A percentile compares a stretch with the other conserved stretches of the same genome.
Evolutionary conservation across 2,329 filamentous ascomycete genomes (phyloP).

Genomic region (Rhynchosporium secalis): DNA sequence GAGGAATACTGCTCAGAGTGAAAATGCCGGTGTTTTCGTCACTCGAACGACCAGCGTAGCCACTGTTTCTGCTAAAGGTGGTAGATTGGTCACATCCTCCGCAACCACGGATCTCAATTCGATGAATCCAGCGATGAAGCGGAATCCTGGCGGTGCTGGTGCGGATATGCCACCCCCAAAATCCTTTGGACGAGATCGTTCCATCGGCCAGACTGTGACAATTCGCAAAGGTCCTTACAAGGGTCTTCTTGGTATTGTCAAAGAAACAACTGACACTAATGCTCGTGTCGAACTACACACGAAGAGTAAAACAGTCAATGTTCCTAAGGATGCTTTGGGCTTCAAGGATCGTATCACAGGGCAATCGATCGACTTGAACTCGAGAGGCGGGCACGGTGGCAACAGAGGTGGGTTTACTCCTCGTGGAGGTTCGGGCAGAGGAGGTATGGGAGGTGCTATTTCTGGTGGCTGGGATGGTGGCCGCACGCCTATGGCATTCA

Average conservation of each 20-base stretch:
- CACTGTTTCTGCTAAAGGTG: slow-evolving; percentile 92
- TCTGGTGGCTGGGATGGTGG: slow-evolving; percentile 62
- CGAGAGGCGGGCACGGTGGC: slow-evolving; percentile 47
- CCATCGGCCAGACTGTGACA: slow-evolving; percentile 88
- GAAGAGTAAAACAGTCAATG: slow-evolving; percentile 86
- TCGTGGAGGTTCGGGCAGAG: slow-evolving; percentile 26
- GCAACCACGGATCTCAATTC: slow-evolving; percentile 77
- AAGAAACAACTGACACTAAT: slow-evolving; percentile 83
- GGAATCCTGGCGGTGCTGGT: slow-evolving; percentile 57
- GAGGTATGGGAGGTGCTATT: slow-evolving; percentile 48
- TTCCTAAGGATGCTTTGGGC: slow-evolving; percentile 77
- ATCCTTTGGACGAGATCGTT: slow-evolving; percentile 73
- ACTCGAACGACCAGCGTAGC: slow-evolving; percentile 81
- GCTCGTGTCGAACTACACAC: slow-evolving; percentile 92
- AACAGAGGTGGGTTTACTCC: slow-evolving; percentile 48
- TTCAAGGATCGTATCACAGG: slow-evolving; percentile 86
- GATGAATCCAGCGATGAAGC: slow-evolving; percentile 89
- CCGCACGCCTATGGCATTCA: slow-evolving; percentile 65
- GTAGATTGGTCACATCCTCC: slow-evolving; percentile 62
- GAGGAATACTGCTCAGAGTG: slow-evolving; percentile 77
- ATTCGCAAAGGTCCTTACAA: slow-evolving; percentile 89
- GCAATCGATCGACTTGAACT: slow-evolving; percentile 70
- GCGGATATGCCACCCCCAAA: slow-evolving; percentile 66
- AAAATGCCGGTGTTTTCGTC: slow-evolving; percentile 90
- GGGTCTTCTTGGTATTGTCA: slow-evolving; percentile 90